Percentiles rank a stretch among this genome's conserved stretches.
Evolutionary conservation across 2,329 filamentous ascomycete species (phyloP).

Genomic region (Talaromyces piceae): DNA sequence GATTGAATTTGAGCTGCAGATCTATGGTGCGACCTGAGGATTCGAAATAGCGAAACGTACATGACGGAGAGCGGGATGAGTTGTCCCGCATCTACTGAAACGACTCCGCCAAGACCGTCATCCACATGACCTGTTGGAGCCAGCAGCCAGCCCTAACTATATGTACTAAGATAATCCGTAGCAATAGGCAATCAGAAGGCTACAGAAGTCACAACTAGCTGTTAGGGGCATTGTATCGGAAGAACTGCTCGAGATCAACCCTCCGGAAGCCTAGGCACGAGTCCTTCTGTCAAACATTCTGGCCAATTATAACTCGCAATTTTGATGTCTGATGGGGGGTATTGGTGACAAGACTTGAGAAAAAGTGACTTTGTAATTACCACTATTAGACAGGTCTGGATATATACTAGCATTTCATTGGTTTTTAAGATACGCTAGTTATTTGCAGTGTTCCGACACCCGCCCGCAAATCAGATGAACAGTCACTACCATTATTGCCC

Average conservation of each 20-base stretch:
- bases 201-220: too few relatives aligned
- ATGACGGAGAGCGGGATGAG: conserved; percentile 12
- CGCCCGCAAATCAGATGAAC: too few relatives aligned
- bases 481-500: background rate
- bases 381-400: too few relatives aligned
- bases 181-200: too few relatives aligned
- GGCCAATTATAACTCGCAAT: background rate
- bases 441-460: background rate
- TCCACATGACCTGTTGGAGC: background rate
- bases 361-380: background rate
- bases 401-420: background rate
- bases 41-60: conserved; percentile 3
- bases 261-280: background rate
- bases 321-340: background rate
- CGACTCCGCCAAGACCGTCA: background rate
- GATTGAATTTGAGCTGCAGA: conserved; percentile 16
- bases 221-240: background rate
- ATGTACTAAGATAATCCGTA: background rate
- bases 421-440: background rate
- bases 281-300: background rate
- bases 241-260: background rate
- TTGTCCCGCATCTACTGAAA: conserved; percentile 14
- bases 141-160: background rate
- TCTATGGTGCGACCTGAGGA: conserved; percentile 5
- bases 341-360: background rate